A percentile compares a stretch with the other conserved stretches of the same genome.
Evolutionary conservation across 495 filamentous ascomycete species (phyloP).

Genomic region (Durotheca rogersii): DNA sequence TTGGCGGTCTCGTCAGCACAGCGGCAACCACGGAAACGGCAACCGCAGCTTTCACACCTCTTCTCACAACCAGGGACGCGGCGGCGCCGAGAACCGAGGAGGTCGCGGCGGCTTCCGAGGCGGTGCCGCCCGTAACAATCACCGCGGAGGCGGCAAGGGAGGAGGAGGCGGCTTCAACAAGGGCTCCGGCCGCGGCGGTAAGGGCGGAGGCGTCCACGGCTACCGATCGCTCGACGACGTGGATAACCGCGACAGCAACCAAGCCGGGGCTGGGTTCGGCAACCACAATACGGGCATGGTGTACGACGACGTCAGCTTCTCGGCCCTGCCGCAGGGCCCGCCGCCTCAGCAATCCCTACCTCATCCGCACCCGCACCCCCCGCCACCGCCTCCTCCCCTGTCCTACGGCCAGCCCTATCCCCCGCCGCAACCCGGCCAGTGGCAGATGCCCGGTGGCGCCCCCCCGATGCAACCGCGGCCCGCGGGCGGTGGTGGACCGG

Average conservation of each 20-base stretch:
- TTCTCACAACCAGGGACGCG: slow-evolving; percentile 48
- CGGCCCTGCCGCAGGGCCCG: slow-evolving; percentile 20
- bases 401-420: slow-evolving; percentile 28
- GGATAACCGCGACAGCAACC: slow-evolving; percentile 39
- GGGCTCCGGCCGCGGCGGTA: slow-evolving; percentile 36
- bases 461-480: slow-evolving; percentile 1
- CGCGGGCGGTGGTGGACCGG: slow-evolving; percentile 20
- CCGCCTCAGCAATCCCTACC: slow-evolving; percentile 19
- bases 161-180: slow-evolving; percentile 22
- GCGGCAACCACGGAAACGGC: slow-evolving; percentile 36
- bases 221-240: slow-evolving; percentile 53
- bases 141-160: slow-evolving; percentile 22
- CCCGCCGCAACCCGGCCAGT: slow-evolving; percentile 32
- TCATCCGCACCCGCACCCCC: slow-evolving; percentile 13
- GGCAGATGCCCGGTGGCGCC: slow-evolving; percentile 10
- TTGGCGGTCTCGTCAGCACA: slow-evolving; percentile 31
- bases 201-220: slow-evolving; percentile 46
- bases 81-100: slow-evolving; percentile 47
- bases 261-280: slow-evolving; percentile 34
- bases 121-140: slow-evolving; percentile 24
- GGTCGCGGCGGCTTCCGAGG: slow-evolving; percentile 42
- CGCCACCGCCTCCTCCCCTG: slow-evolving; percentile 17
- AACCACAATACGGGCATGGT: slow-evolving; percentile 16
- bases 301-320: slow-evolving; percentile 42
- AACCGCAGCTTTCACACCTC: slow-evolving; percentile 43